Percentiles rank a stretch among this genome's conserved stretches.
Evolutionary conservation across 768 basidiomycete genomes (phyloP).

Genomic region (Coprinopsis marcescibilis): DNA sequence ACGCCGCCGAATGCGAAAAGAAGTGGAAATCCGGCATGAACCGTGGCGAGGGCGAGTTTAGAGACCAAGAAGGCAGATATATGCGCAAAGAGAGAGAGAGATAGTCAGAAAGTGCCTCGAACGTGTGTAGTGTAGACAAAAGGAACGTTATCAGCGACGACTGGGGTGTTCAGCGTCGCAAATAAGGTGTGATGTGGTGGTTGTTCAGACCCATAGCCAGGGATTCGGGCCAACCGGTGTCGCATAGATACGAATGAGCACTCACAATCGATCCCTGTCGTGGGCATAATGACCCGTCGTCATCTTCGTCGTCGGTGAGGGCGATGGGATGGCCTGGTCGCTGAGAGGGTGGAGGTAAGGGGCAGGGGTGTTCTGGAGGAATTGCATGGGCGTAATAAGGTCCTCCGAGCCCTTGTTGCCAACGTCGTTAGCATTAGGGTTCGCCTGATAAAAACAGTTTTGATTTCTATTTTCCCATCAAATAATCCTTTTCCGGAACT

Average conservation of each 20-base stretch:
- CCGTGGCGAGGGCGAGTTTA: not conserved
- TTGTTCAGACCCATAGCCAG: constrained; percentile 23
- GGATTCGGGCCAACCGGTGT: constrained; percentile 23
- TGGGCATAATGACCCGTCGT: constrained; percentile 24
- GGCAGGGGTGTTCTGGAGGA: not conserved
- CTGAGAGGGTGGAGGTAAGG: constrained; percentile 11
- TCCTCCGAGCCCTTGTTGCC: constrained; percentile 1
- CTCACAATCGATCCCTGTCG: constrained; percentile 38
- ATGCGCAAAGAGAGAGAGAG: no score
- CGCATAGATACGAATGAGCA: constrained; percentile 14
- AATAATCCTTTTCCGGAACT: constrained; percentile 7
- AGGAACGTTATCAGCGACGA: not conserved
- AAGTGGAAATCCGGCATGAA: not conserved
- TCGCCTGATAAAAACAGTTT: constrained; percentile 7
- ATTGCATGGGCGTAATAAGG: not conserved
- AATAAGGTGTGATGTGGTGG: not conserved
- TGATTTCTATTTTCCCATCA: not conserved
- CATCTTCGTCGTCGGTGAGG: constrained; percentile 5
- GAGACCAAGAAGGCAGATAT: no score
- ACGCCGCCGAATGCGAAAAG: not conserved
- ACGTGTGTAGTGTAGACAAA: no score
- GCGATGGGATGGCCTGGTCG: constrained; percentile 4
- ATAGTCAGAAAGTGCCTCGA: no score
- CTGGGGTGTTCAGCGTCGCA: no score
- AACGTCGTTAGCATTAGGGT: constrained; percentile 10